Base-by-base conservation (phyloP, 192 early-diverging fungal species). In the Martensiomyces pterosporus region DNA sequence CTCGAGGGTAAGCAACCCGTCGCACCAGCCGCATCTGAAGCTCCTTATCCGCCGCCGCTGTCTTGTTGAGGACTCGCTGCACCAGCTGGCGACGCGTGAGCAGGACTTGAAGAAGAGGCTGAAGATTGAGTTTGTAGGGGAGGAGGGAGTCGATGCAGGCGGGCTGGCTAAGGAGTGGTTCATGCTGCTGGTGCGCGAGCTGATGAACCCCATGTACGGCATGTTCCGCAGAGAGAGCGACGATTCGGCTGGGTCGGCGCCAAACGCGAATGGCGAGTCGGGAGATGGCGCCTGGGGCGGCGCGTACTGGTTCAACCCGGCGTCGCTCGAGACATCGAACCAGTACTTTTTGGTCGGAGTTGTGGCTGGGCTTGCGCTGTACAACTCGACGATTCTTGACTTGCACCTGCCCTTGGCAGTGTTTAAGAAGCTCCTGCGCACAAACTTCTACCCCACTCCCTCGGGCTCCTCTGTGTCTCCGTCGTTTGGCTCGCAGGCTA, bases 91-190 rank as follows among this genome's bases (percentile, higher is more conserved):
- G 0, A 75, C 76, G 17, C 82, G 82, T 39, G 77, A 85, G 48
- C 80, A 84, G 47, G 92, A 95, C 43, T 49, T 97, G 39, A 94
- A 93, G 48, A 97, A 97, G 65, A 87, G 90, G 13, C 68, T 97
- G 7, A 76, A 85, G n/a, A 86, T 97, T 33, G 80, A 89, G 52
- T 97, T 97, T 80, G 78, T 87, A 23, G 94, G 85, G 3, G 94
- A 97, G 68, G 93, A 93, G 39, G 94, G 93, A 3, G 81, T 98
- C 4, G 94, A 97, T 70, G 92, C 88, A n/a, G 95, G 95, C 29
- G 95, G 95, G 0, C 66, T 98, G 17, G 82, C 91, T 24, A 98
- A 98, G 47, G 95, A 98, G 43, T 98, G 95, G 95, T 95, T 98
- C 52, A 75, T 95, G 46, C 78, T 98, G 25, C 79, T 98, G 10